phyloP scores from a whole-genome alignment of 495 filamentous ascomycete genomes.

The Aspergillus sclerotioniger region DNA sequence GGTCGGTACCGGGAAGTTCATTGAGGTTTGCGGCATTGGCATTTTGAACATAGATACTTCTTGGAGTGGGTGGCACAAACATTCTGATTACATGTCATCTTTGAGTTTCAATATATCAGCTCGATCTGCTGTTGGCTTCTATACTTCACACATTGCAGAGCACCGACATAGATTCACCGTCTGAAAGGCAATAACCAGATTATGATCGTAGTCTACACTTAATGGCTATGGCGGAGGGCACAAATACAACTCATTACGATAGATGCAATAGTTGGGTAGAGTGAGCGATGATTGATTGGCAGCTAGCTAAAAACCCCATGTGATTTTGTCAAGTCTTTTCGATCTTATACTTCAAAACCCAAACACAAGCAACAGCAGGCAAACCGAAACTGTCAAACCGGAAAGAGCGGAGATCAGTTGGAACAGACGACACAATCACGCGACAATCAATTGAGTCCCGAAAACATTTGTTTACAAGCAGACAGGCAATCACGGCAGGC shows the following conservation, averaged over 20 bases:
- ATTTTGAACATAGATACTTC: slow-evolving; percentile 22
- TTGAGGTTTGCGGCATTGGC: slow-evolving; percentile 31
- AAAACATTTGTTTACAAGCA: slow-evolving; percentile 1
- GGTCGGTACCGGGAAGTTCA: slow-evolving; percentile 19
- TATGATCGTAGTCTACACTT: too few species aligned
- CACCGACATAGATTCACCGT: too few species aligned
- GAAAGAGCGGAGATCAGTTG: slow-evolving; percentile 16
- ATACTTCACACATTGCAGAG: too few species aligned
- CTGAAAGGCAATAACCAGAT: too few species aligned
- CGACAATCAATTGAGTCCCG: neutral
- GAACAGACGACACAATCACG: slow-evolving; percentile 7
- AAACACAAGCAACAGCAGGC: slow-evolving; percentile 2
- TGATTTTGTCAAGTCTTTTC: neutral
- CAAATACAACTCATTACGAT: neutral
- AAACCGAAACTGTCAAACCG: neutral
- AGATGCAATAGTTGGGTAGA: neutral
- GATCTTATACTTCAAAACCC: neutral
- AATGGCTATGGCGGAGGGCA: too few species aligned
- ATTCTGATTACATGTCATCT: neutral
- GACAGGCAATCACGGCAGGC: neutral
- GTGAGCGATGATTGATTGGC: neutral
- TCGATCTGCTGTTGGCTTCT: neutral
- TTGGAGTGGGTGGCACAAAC: neutral
- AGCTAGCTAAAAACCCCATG: neutral
- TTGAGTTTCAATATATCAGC: neutral